Percentiles rank a stretch among this genome's conserved stretches.
These are phyloP conservation scores for Dalbergia cultrata DNA, from an alignment of 306 rosid species.

Conservation along the genomic window DNA sequence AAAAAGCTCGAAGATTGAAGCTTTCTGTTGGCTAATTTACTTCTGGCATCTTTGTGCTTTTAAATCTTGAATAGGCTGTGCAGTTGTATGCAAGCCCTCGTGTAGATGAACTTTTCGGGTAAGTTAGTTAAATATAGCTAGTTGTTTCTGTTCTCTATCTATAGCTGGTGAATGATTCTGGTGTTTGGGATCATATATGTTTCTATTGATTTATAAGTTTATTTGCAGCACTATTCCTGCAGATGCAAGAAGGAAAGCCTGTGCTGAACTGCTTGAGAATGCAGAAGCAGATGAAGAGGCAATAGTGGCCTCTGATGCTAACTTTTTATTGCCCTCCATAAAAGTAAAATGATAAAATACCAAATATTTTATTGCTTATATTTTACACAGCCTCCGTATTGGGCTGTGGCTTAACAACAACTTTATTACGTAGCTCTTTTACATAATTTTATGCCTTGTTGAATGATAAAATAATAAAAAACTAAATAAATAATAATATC, in stretches of 20 bases:
- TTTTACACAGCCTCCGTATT: too few relatives aligned
- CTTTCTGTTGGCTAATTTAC: neutral
- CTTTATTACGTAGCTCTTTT: too few relatives aligned
- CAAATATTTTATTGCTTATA: too few relatives aligned
- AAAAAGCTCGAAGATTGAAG: neutral
- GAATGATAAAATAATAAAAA: too few relatives aligned
- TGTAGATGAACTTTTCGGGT: constrained; percentile 86
- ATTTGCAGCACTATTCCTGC: constrained; percentile 73
- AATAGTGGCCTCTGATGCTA: constrained; percentile 57
- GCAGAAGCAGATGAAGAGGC: constrained; percentile 90
- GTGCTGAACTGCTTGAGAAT: constrained; percentile 67
- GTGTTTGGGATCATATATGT: neutral
- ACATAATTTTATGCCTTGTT: too few relatives aligned
- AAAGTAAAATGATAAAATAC: too few relatives aligned
- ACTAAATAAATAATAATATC: too few relatives aligned
- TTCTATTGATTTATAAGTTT: constrained; percentile 33
- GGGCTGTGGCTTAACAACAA: too few relatives aligned
- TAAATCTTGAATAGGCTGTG: constrained; percentile 66
- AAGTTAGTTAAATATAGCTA: neutral
- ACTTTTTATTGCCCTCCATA: too few relatives aligned
- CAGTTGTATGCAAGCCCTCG: constrained; percentile 75
- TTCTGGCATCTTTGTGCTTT: neutral
- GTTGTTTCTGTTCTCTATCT: constrained; percentile 33
- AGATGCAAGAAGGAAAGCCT: constrained; percentile 90
- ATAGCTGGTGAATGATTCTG: neutral